Conservation (phyloP, 306 rosid species). For the Vigna nakashimae region DNA sequence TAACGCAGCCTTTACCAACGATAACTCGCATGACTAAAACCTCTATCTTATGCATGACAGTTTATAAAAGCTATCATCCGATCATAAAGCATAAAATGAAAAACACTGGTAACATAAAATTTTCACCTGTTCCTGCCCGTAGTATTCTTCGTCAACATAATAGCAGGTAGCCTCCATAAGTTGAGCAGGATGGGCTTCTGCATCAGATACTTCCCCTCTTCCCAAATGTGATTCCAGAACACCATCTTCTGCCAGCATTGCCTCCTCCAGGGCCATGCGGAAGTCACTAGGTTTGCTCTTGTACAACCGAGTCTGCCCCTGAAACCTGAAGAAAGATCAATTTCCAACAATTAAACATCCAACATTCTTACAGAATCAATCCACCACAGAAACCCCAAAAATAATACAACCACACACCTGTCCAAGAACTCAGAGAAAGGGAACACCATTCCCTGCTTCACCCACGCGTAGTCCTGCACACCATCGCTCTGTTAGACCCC, state of each 20-base stretch:
- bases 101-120: conserved; percentile 9
- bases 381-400: not conserved
- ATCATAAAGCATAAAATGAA: conserved; percentile 23
- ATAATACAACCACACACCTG: conserved; percentile 60
- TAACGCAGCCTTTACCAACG: not conserved
- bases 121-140: conserved; percentile 57
- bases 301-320: conserved; percentile 89
- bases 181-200: conserved; percentile 49
- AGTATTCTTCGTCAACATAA: conserved; percentile 57
- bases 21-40: conserved; percentile 29
- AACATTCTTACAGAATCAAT: conserved; percentile 26
- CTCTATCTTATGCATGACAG: conserved; percentile 25
- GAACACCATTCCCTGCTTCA: conserved; percentile 89
- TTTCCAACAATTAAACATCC: conserved; percentile 8
- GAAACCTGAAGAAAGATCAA: conserved; percentile 65
- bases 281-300: conserved; percentile 90
- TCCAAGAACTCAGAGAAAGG: conserved; percentile 80
- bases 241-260: conserved; percentile 82
- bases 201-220: conserved; percentile 47
- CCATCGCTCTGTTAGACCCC: conserved; percentile 33
- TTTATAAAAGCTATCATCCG: conserved; percentile 24
- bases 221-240: conserved; percentile 55
- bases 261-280: conserved; percentile 93
- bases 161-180: conserved; percentile 54
- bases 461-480: conserved; percentile 96